Base-by-base conservation (phyloP, 352 stramenopile genomes). In the Elongisporangium undulatum region DNA sequence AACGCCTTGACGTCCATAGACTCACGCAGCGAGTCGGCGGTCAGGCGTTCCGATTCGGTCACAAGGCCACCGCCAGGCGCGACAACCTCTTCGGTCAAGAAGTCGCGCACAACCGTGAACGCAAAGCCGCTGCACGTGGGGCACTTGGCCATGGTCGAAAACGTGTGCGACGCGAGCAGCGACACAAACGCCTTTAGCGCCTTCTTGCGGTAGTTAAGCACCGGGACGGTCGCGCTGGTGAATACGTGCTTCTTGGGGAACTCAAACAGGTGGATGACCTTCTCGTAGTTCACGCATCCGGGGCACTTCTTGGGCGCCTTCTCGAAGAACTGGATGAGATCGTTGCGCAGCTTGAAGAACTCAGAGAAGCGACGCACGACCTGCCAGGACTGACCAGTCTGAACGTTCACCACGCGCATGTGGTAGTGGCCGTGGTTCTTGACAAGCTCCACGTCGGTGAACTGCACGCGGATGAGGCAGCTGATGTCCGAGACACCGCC, bases 221-320 rank as follows among this genome's bases (percentile, higher is more conserved):
- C 85, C 7, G 83, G 71, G 12, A 74, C 69, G 20, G 81, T 83
- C 55, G 85, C 82, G 70, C 82, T 92, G 22, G 79, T 85, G 66
- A 95, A 95, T 20, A 90, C 68, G 61, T 90, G 85, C 66, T 95
- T 95, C 58, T 73, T 70, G 23, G 85, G 85, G 64, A 95, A 95
- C 59, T 95, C 85, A 51, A 95, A 95, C 38, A 85, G 76, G 8
- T 74, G 66, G 19, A 95, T 68, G 48, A 90, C 80, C 61, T 93
- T 91, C 59, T 92, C 79, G 64, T 90, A 95, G 70, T 91, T 90
- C 59, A 81, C 59, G 58, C 85, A 95, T 29, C 85, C 85, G 13
- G 85, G 85, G 39, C 85, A 95, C 53, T 92, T 95, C 56, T 77
- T 79, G 41, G 77, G 64, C 17, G 71, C 80, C 51, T 72, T 72